Conservation (phyloP, 73 alveolate genomes). For the Uronychia setigera region DNA sequence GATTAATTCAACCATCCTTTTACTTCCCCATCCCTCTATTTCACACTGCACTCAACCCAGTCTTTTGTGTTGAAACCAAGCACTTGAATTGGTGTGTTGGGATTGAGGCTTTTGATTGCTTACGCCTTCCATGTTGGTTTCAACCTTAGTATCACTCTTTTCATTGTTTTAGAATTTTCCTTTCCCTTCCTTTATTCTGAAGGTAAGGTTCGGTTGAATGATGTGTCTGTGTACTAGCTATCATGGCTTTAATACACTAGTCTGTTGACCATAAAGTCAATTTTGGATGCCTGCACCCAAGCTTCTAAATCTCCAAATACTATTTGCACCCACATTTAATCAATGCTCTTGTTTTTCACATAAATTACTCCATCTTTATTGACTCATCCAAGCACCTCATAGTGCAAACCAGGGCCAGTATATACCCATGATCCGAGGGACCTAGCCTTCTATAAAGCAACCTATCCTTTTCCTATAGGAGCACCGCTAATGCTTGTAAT, state of each 20-base stretch:
- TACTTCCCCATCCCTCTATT: not conserved
- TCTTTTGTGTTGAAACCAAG: not conserved
- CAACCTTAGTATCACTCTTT: not conserved
- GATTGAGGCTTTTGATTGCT: not conserved
- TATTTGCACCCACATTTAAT: conserved; percentile 18
- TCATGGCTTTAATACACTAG: not conserved
- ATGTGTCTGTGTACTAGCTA: not conserved
- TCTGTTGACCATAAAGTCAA: not conserved
- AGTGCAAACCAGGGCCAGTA: conserved; percentile 51
- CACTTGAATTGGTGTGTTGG: not conserved
- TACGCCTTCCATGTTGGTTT: not conserved
- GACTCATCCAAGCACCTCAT: conserved; percentile 27
- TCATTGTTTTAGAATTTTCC: not conserved
- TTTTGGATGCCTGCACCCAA: not conserved
- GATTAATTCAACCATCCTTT: not conserved
- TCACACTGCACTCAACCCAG: not conserved
- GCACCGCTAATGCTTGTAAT: not conserved
- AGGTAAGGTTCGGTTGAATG: too few species aligned
- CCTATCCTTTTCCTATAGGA: not conserved
- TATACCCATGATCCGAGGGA: conserved; percentile 36
- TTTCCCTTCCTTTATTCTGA: too few species aligned
- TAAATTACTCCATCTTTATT: conserved; percentile 44
- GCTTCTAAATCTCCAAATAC: not conserved
- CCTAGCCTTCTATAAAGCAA: conserved; percentile 18
- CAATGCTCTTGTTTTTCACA: conserved; percentile 10